Evolutionary conservation across 116 monocot genomes (phyloP), one percentile per base, ranked within the genome.

Genomic region (Trichopus zeylanicus): DNA sequence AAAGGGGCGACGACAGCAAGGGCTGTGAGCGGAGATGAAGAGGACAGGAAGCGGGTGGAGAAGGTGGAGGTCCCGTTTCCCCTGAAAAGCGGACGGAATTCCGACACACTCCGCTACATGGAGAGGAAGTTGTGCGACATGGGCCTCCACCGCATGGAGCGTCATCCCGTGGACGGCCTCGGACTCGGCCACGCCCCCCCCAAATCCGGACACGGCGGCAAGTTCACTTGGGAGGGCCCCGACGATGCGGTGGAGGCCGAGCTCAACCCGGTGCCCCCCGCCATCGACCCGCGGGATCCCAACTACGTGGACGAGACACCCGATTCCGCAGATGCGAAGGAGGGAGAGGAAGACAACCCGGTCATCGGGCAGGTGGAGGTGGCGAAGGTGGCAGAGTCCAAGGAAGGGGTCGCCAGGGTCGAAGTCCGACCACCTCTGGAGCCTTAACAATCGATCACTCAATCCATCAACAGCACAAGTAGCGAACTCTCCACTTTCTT

Each of bases 201-300:
- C 31, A 89, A 89, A 48, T 80, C 84, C 11, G 89, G 89, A 19
- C 89, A 63, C 66, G 84, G 84, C 47, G 89, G 84, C 11, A 78
- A 75, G 66, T 89, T 56, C 78, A 89, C 89, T 21, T 89, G 89
- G 89, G 89, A 89, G 56, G 89, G 89, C 5, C 81, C 89, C 12
- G 69, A 11, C 1, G 69, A 35, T 11, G 42, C 31, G 13, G 51
- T 56, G 31, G 62, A 73, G 33, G 57, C 32, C n/a, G 76, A 79
- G 64, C 73, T 83, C 51, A 80, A 80, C 25, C 81, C 84, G 0
- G 72, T 48, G 0, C 84, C 84, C 10, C 61, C 70, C 12, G 81
- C 76, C 26, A 22, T 85, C 49, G 81, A 80, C 30, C 66, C 62
- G 22, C 25, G 46, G 7, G 84, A 89, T 7, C 89, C 84, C 31